Evolutionary conservation across 176 grass and related monocot species (phyloP).

Genomic region (Hyparrhenia diplandra): DNA sequence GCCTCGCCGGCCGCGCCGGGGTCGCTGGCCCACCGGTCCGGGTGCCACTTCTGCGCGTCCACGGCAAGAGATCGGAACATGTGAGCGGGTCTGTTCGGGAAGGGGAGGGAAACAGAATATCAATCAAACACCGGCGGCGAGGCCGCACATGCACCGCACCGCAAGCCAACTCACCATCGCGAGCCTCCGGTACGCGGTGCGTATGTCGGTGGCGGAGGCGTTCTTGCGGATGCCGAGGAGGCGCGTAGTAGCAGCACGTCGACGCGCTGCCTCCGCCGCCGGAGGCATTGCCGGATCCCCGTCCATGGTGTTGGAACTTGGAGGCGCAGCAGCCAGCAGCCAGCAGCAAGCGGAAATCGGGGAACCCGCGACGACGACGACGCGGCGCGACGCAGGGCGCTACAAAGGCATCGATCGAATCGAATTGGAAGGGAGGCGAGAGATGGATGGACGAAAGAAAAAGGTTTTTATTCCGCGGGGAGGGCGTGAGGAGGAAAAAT

Average conservation of each 20-base stretch:
- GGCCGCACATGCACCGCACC: neutral
- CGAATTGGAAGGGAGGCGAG: neutral
- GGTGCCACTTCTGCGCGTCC: slow-evolving; percentile 77
- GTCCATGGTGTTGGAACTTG: slow-evolving; percentile 19
- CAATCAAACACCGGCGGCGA: neutral
- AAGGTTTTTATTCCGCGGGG: slow-evolving; percentile 9
- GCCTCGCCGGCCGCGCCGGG: slow-evolving; percentile 63
- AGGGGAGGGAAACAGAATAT: too few relatives aligned
- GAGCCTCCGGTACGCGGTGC: slow-evolving; percentile 76
- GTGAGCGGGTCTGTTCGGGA: neutral
- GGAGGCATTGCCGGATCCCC: slow-evolving; percentile 62
- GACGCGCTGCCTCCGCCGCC: slow-evolving; percentile 57
- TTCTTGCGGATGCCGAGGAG: slow-evolving; percentile 75
- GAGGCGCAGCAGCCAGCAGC: slow-evolving; percentile 8
- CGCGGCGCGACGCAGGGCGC: neutral
- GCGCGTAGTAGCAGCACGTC: slow-evolving; percentile 72
- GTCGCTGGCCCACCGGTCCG: slow-evolving; percentile 77
- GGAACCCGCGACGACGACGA: neutral
- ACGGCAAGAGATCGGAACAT: slow-evolving; percentile 7
- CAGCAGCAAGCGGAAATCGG: neutral
- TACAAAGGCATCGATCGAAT: slow-evolving; percentile 32
- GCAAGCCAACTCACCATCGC: slow-evolving; percentile 55
- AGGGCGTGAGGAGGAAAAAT: slow-evolving; percentile 30
- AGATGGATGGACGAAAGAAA: slow-evolving; percentile 1
- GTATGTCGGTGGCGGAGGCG: slow-evolving; percentile 67